Evolutionary conservation across 1,139 yeast genomes (phyloP), one percentile per base, ranked within the genome.

Genomic region (Wickerhamiella infanticola): DNA sequence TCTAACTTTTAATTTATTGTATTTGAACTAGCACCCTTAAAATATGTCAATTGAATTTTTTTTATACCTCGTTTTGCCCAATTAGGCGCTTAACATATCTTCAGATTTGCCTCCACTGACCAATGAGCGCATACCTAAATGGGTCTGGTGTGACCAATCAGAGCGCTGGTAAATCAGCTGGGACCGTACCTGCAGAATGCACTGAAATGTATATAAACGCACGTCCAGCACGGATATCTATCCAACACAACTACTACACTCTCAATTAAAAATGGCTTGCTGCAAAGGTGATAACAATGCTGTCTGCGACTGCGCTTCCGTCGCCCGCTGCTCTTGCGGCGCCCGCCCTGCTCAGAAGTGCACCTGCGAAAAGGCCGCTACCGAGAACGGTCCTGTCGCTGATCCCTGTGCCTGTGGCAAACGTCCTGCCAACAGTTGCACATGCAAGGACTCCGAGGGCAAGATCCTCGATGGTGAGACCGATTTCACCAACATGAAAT

Each of bases 291-390:
- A 53, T 40, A 48, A 51, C 26, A 29, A 29, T 11, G 51, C 55
- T 46, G 51, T 50, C 27, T 66, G 70, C 54, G 62, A 62, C 51
- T 65, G 69, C 51, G 69, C 70, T 42, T 53, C 60, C 46, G 64
- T 61, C 47, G 69, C 69, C 40, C 60, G 61, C 48, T 66, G 70
- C 64, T 65, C 70, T n/a, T 66, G 70, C 54, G 68, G 67, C 26
- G 56, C 63, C 40, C 61, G 58, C 43, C 65, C 70, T 31, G 70
- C 70, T 41, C 63, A 59, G 49, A 57, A 62, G 40, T 66, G 70
- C 56, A 58, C 52, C 55, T 66, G 70, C 58, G 49, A 58, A 44
- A 53, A 56, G 46, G 58, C 70, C 23, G 49, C 60, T 11, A 50
- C 50, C 39, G 70, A 66, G 55, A 66, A 66, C 54, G 53, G 56